Conservation (phyloP, 805 yeast species). For the Candida parachauliodes region DNA sequence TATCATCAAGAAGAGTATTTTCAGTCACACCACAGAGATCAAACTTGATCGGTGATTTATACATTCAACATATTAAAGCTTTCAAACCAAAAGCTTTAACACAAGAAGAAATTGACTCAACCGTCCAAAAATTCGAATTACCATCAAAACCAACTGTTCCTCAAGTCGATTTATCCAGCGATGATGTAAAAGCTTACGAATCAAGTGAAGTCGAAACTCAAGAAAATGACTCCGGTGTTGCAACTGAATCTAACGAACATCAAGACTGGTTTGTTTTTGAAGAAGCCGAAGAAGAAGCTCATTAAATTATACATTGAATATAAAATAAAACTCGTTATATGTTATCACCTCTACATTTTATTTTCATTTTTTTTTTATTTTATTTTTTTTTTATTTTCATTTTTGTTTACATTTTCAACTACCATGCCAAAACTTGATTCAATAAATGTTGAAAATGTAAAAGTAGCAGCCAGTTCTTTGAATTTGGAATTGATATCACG, state of each 20-base stretch:
- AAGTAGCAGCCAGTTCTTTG: constrained; percentile 32
- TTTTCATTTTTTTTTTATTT: too few relatives aligned
- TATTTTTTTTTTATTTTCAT: too few relatives aligned
- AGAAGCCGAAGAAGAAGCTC: constrained; percentile 53
- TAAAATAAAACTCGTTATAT: too few relatives aligned
- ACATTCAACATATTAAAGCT: constrained; percentile 79
- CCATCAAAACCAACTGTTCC: constrained; percentile 82
- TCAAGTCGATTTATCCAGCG: constrained; percentile 62
- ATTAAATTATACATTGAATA: constrained; percentile 22
- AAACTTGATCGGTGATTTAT: constrained; percentile 78
- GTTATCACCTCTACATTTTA: too few relatives aligned
- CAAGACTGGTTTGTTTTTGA: constrained; percentile 83
- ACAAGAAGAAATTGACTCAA: constrained; percentile 70
- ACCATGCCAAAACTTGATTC: constrained; percentile 1
- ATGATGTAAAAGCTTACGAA: constrained; percentile 68
- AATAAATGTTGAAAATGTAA: neutral
- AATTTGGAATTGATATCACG: constrained; percentile 32
- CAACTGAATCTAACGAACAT: constrained; percentile 32
- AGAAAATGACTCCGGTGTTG: constrained; percentile 30
- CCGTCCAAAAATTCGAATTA: constrained; percentile 77
- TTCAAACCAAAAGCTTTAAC: constrained; percentile 81
- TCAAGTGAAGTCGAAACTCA: constrained; percentile 69
- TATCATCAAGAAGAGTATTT: constrained; percentile 38
- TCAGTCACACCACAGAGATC: constrained; percentile 40
- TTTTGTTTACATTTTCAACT: constrained; percentile 1